Conservation (phyloP, 2,329 filamentous ascomycete genomes). For the Aureobasidium subglaciale region DNA sequence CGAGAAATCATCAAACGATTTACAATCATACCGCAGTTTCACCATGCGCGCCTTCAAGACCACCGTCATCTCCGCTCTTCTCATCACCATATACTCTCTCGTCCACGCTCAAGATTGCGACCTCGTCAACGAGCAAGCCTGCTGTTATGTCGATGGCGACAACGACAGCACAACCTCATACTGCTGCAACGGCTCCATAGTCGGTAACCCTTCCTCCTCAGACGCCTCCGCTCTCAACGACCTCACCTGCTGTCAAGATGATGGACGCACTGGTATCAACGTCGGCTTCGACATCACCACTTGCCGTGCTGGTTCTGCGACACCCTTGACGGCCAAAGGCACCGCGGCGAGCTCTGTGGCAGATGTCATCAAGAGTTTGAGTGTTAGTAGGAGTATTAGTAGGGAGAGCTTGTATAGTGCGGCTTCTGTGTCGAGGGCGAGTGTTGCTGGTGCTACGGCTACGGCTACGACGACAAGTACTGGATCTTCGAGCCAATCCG, state of each 20-base stretch:
- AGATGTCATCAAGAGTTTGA: not conserved
- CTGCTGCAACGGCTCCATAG: conserved; percentile 5
- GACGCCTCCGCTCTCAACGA: not conserved
- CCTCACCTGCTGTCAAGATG: not conserved
- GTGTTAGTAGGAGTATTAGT: not conserved
- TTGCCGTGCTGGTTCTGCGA: not conserved
- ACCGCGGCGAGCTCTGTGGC: not conserved
- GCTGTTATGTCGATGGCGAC: not conserved
- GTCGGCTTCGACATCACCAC: not conserved
- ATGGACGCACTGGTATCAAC: not conserved
- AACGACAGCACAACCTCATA: not conserved
- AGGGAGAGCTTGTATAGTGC: not conserved
- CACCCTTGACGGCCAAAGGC: not conserved
- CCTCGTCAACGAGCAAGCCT: not conserved
- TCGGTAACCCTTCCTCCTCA: not conserved
- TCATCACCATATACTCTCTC: not conserved
- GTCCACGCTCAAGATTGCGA: not conserved
- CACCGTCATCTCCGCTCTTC: not conserved
- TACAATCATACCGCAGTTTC: not conserved
- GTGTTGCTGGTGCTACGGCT: not conserved
- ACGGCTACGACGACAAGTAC: not conserved
- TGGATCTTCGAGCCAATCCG: not conserved
- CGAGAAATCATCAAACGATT: too few relatives aligned
- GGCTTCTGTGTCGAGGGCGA: not conserved
- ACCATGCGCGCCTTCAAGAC: not conserved